phyloP scores from a whole-genome alignment of 768 basidiomycete genomes.

The Mycena olivaceomarginata region DNA sequence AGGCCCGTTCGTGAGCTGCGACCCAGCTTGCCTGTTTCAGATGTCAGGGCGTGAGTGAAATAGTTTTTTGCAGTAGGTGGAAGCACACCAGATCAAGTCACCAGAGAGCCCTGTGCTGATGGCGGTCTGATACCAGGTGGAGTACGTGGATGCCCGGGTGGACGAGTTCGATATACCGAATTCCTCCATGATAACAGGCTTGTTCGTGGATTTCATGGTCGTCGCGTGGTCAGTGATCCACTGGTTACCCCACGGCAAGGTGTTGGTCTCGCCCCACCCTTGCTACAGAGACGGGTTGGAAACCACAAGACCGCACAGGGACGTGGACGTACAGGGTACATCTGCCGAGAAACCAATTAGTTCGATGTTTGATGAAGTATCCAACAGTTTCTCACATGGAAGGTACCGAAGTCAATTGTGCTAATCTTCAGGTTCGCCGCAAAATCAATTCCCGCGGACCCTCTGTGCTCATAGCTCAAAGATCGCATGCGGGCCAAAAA shows the following conservation, averaged over 20 bases:
- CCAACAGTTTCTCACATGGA: conserved; percentile 66
- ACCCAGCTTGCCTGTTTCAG: conserved; percentile 30
- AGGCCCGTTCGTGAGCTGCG: conserved; percentile 28
- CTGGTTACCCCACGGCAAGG: conserved; percentile 69
- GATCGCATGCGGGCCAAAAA: background rate
- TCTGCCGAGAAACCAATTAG: conserved; percentile 43
- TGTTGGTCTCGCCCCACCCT: conserved; percentile 69
- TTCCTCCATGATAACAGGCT: conserved; percentile 81
- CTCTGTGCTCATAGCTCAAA: conserved; percentile 48
- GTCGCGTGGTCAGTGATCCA: conserved; percentile 80
- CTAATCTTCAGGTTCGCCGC: conserved; percentile 73
- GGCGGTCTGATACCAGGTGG: conserved; percentile 59
- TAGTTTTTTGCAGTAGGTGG: background rate
- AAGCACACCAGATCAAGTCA: conserved; percentile 35
- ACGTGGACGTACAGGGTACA: conserved; percentile 55
- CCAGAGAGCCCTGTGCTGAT: conserved; percentile 47
- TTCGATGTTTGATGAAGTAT: background rate
- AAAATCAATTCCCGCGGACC: conserved; percentile 77
- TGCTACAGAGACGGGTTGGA: conserved; percentile 51
- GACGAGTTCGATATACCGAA: conserved; percentile 47
- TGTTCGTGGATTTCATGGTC: conserved; percentile 68
- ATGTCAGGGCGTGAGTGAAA: background rate
- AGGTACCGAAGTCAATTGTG: conserved; percentile 80
- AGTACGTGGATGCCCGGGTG: conserved; percentile 60
- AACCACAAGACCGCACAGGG: background rate